Evolutionary conservation across 805 yeast genomes (phyloP).

Genomic region (Suhomyces canberraensis): DNA sequence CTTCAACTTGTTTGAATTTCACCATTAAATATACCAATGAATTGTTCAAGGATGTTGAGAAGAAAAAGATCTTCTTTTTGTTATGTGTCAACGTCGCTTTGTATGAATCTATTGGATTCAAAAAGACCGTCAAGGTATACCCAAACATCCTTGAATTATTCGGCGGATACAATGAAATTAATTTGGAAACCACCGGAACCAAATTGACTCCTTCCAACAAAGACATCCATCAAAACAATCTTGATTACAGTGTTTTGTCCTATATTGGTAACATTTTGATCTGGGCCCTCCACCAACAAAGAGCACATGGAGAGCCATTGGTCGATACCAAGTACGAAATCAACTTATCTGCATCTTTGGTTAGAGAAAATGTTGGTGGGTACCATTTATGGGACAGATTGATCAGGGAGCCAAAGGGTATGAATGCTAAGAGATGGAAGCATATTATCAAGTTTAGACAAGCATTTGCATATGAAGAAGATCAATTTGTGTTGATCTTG

Average conservation of each 20-base stretch:
- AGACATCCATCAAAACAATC: constrained; percentile 30
- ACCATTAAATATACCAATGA: constrained; percentile 21
- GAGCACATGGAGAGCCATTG: constrained; percentile 7
- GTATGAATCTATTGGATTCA: constrained; percentile 34
- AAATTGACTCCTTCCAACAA: constrained; percentile 33
- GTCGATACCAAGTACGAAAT: constrained; percentile 19
- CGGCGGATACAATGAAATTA: constrained; percentile 29
- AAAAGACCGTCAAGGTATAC: constrained; percentile 19
- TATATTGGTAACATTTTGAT: constrained; percentile 37
- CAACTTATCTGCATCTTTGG: constrained; percentile 13
- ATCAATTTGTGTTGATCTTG: constrained; percentile 37
- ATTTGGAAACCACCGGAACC: constrained; percentile 30
- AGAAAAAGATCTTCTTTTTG: constrained; percentile 21
- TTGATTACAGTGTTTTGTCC: constrained; percentile 37
- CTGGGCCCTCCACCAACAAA: constrained; percentile 33
- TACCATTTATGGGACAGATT: constrained; percentile 40
- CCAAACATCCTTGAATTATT: constrained; percentile 28
- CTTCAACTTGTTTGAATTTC: constrained; percentile 25
- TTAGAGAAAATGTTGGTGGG: constrained; percentile 32
- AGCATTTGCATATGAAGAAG: constrained; percentile 35
- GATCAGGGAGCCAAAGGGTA: constrained; percentile 25
- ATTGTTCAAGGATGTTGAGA: constrained; percentile 20
- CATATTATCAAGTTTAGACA: constrained; percentile 37
- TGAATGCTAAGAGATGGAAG: constrained; percentile 42
- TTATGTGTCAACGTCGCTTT: constrained; percentile 36